A percentile compares a stretch with the other conserved stretches of the same genome.
These are phyloP conservation scores for Polygonum maritimum DNA, from an alignment of 148 eudicot genomes.

Conservation along the genomic window DNA sequence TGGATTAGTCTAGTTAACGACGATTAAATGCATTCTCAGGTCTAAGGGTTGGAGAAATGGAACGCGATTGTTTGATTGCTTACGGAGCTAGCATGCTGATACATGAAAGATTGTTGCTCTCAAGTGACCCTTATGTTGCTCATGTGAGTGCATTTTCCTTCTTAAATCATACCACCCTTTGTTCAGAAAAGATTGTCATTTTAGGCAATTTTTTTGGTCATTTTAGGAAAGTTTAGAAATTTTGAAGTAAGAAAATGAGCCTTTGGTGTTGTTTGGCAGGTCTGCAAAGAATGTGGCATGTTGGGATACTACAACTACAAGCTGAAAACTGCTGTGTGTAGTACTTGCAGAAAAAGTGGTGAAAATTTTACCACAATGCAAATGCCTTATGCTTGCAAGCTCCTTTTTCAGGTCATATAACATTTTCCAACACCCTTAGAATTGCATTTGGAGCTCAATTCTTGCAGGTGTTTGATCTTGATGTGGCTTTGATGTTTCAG, in stretches of 20 bases:
- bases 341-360: constrained; percentile 55
- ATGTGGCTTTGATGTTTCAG: constrained; percentile 19
- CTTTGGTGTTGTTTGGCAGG: constrained; percentile 27
- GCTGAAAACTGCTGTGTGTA: constrained; percentile 60
- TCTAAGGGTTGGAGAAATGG: constrained; percentile 96
- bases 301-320: constrained; percentile 72
- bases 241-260: no score
- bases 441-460: no score
- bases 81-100: constrained; percentile 90
- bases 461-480: neutral
- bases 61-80: constrained; percentile 98
- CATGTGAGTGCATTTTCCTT: constrained; percentile 37
- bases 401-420: constrained; percentile 63
- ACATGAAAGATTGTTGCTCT: constrained; percentile 82
- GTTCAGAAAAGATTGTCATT: no score
- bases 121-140: constrained; percentile 88
- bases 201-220: no score
- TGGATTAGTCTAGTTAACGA: neutral
- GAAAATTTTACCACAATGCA: constrained; percentile 70
- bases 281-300: constrained; percentile 74
- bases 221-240: no score
- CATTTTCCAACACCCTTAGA: neutral
- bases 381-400: constrained; percentile 95
- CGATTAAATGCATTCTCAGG: constrained; percentile 30
- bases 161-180: no score